Evolutionary conservation across 352 stramenopile genomes (phyloP).

Genomic region (Globisporangium paroecandrum): DNA sequence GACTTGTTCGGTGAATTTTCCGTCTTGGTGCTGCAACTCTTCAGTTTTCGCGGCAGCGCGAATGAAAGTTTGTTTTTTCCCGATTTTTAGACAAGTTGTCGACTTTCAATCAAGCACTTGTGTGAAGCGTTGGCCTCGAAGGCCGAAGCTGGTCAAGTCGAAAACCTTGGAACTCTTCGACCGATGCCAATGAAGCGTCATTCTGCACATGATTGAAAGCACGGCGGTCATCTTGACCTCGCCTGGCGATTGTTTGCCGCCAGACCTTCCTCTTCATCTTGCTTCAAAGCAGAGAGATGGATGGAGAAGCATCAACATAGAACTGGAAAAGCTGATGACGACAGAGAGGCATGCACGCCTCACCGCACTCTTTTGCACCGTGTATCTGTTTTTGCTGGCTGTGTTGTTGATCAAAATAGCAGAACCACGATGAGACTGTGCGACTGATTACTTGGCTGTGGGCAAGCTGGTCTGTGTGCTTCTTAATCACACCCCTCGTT

Average conservation of each 20-base stretch:
- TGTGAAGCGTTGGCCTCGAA: no score
- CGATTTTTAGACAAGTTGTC: no score
- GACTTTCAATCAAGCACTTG: no score
- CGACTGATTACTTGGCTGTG: neutral
- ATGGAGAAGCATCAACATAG: neutral
- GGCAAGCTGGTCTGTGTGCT: neutral
- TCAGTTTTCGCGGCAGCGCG: neutral
- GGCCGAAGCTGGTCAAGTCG: no score
- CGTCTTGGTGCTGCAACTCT: neutral
- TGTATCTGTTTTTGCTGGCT: no score
- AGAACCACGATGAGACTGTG: neutral
- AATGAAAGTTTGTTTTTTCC: neutral
- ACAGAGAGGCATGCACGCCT: neutral
- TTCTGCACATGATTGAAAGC: no score
- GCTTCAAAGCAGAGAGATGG: no score
- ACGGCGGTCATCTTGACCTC: neutral
- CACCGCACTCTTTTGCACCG: no score
- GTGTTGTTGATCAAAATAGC: no score
- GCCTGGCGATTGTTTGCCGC: neutral
- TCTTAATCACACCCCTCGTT: neutral
- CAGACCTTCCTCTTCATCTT: no score
- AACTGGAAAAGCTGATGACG: neutral
- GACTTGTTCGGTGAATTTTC: neutral
- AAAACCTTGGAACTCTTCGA: no score
- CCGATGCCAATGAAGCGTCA: no score